Base-by-base conservation (phyloP, 495 filamentous ascomycete genomes). In the Penicillium lagena region DNA sequence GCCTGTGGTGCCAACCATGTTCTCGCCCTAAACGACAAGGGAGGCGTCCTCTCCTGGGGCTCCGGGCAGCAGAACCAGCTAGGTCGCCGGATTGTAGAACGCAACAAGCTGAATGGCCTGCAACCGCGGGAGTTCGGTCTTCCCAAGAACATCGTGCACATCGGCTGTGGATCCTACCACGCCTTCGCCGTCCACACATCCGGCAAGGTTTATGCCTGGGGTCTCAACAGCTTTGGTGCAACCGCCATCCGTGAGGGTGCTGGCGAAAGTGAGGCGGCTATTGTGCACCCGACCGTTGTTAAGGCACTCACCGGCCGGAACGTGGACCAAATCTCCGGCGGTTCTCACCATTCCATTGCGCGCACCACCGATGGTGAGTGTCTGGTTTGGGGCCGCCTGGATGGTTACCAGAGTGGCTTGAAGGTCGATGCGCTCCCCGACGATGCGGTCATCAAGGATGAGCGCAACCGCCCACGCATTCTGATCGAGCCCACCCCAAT, bases 161-260 rank as follows among this genome's bases (percentile, higher is more conserved):
- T 86, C 37, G 71, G 62, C 33, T 72, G 66, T 50, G 81, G 79
- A 30, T 64, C 67, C 32, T 77, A 77, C 57, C 80, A 82, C 66
- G 73, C 71, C 34, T 82, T 96, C 51, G 87, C 89, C 35, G 73
- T 95, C 46, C 81, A 85, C 64, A 70, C 76, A 13, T 76, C 82
- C 33, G 82, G 79, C 30, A 75, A 82, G 29, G 81, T 93, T 45
- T 91, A 78, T 63, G 72, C 82, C 14, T 97, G 90, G 89, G 91
- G 90, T 7, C 65, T 89, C 31, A 97, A 96, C 68, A 87, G 82
- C 59, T 95, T 85, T 58, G 86, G 83, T 37, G 82, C 91, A 62
- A 87, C 83, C 9, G 93, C 87, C 36, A 75, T 89, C 42, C 70
- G 72, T 10, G 76, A 79, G 10, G 76, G 78, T 38, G 88, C 82